phyloP scores from a whole-genome alignment of 192 early-diverging fungal genomes.

The Pilobolus umbonatus region DNA sequence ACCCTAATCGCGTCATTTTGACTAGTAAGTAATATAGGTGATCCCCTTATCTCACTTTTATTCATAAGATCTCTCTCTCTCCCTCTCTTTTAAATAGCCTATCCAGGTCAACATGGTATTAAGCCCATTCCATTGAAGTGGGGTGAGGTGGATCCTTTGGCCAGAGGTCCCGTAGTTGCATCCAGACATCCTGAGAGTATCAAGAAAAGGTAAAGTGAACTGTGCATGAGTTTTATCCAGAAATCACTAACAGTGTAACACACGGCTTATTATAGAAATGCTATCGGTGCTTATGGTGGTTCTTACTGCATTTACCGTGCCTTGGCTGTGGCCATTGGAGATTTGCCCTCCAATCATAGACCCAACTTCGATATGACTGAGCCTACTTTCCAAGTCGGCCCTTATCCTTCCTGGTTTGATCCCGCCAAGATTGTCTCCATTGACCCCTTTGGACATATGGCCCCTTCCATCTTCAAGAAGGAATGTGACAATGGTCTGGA shows the following conservation, averaged over 20 bases:
- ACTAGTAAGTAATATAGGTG: constrained; percentile 29
- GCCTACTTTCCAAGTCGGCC: constrained; percentile 78
- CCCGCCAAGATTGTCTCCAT: constrained; percentile 89
- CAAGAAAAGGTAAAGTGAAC: constrained; percentile 53
- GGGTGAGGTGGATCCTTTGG: constrained; percentile 65
- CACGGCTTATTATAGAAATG: constrained; percentile 54
- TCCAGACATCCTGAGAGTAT: constrained; percentile 73
- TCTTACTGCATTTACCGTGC: constrained; percentile 90
- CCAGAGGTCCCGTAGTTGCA: constrained; percentile 82
- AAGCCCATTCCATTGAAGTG: constrained; percentile 73
- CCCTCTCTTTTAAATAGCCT: constrained; percentile 31
- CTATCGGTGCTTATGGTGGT: constrained; percentile 92
- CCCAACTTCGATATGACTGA: constrained; percentile 87
- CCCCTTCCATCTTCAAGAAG: constrained; percentile 53
- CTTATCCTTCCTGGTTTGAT: constrained; percentile 74
- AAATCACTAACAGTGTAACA: neutral
- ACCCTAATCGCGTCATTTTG: constrained; percentile 35
- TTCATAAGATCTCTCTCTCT: neutral
- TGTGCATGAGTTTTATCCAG: neutral
- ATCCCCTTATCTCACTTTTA: neutral
- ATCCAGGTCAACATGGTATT: constrained; percentile 56
- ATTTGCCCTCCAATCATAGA: constrained; percentile 74
- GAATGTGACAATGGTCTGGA: constrained; percentile 71
- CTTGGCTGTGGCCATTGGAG: constrained; percentile 86
- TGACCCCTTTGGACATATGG: constrained; percentile 89